Evolutionary conservation across 768 basidiomycete species (phyloP).

Genomic region (Agaricus sinodeliciosus): DNA sequence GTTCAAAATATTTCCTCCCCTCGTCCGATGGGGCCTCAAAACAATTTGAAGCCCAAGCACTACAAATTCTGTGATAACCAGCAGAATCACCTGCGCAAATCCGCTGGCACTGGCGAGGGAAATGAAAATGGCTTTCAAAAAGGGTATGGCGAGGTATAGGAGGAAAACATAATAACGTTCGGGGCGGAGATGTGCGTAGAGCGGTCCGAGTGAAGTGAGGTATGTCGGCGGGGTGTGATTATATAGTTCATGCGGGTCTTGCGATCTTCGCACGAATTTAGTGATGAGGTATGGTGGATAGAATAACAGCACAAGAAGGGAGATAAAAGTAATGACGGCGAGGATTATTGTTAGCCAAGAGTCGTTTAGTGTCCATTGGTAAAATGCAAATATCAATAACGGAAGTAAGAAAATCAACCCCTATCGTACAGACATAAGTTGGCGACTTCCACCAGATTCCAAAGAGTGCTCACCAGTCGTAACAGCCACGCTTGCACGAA

Average conservation of each 20-base stretch:
- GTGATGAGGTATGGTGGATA: constrained; percentile 44
- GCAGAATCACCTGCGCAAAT: constrained; percentile 60
- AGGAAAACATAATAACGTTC: constrained; percentile 65
- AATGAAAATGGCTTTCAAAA: constrained; percentile 69
- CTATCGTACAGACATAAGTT: constrained; percentile 25
- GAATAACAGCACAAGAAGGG: constrained; percentile 39
- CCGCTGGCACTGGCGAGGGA: constrained; percentile 57
- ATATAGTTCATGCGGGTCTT: constrained; percentile 24
- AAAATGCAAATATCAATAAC: constrained; percentile 70
- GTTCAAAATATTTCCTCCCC: constrained; percentile 64
- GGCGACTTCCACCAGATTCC: neutral
- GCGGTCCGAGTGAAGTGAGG: constrained; percentile 42
- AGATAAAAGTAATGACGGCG: constrained; percentile 62
- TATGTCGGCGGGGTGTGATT: constrained; percentile 20
- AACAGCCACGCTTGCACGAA: constrained; percentile 57
- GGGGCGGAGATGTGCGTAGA: constrained; percentile 62
- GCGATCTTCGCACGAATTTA: constrained; percentile 29
- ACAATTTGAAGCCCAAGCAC: constrained; percentile 45
- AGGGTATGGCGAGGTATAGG: constrained; percentile 45
- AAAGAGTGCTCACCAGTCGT: constrained; percentile 48
- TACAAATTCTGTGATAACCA: constrained; percentile 61
- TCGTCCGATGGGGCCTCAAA: constrained; percentile 59
- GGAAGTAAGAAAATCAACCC: constrained; percentile 63
- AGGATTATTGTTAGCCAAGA: constrained; percentile 83
- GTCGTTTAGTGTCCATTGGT: constrained; percentile 88